Base-by-base conservation (phyloP, 2,329 filamentous ascomycete species). In the Alternaria longipes region DNA sequence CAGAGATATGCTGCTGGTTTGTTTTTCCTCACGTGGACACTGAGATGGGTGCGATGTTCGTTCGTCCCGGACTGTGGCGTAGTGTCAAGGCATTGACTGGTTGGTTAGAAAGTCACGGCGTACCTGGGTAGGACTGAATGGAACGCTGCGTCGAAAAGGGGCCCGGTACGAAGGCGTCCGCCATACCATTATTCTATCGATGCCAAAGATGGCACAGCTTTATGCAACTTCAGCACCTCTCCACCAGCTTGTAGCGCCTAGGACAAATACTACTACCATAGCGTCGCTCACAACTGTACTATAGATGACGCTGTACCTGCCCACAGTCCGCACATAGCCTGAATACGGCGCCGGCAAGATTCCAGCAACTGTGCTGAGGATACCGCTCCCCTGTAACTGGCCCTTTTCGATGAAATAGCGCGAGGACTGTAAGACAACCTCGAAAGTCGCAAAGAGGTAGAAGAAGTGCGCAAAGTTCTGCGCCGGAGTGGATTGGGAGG, bases 391-490 rank as follows among this genome's bases (percentile, higher is more conserved):
- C 62, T 86, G 86, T 46, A 85, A 75, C 62, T 80, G 79, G 28
- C 85, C 85, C 68, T 86, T 87, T 69, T 93, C 90, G 53, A 92
- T 73, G 68, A 93, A 88, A 75, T 90, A 91, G 24, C 91, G 84
- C 30, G 86, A 89, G 1, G 88, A 90, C 65, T 94, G 87, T 64
- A 94, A 81, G 54, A 92, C 75, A 11, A 92, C 84, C 80, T 95
- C 91, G 32, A 87, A 89, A 0, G 91, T 92, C 6, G 91, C 89
- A 74, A 94, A 95, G n/a, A 91, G 85, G 82, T 89, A 92, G 78
- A 94, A 93, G 79, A 93, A 90, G 63, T 84, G 83, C 46, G 81
- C 81, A 41, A 82, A 81, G 36, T 77, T 71, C 49, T 79, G 78
- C 16, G 79, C 75, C 30, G 82, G 78, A 2, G 71, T 73, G 8